Conservation (phyloP, 257 asterid species). For the Ehretia macrophylla region DNA sequence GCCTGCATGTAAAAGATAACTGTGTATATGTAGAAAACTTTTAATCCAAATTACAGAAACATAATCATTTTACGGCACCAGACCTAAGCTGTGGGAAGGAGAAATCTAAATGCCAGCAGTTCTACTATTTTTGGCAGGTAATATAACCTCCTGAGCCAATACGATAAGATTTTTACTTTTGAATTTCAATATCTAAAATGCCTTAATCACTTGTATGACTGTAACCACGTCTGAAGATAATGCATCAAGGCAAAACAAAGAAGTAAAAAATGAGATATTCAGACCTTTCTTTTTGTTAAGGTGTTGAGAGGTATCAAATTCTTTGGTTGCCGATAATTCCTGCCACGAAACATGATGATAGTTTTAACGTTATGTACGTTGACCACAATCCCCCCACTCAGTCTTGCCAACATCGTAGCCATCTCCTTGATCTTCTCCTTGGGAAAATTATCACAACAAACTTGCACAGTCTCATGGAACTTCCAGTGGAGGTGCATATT, state of each 20-base stretch:
- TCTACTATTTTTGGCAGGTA: too few relatives aligned
- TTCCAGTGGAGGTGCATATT: slow-evolving; percentile 99
- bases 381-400: slow-evolving; percentile 90
- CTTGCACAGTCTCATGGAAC: slow-evolving; percentile 98
- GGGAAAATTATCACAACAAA: slow-evolving; percentile 89
- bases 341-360: slow-evolving; percentile 91
- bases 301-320: slow-evolving; percentile 91
- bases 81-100: not conserved
- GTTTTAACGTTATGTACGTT: slow-evolving; percentile 83
- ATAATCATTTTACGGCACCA: too few relatives aligned
- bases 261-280: slow-evolving; percentile 11
- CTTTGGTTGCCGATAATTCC: slow-evolving; percentile 97
- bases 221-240: not conserved
- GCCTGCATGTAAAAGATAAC: slow-evolving; percentile 51
- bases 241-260: slow-evolving; percentile 2
- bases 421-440: slow-evolving; percentile 92
- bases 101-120: not conserved
- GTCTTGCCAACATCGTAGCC: slow-evolving; percentile 88
- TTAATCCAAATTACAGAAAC: slow-evolving; percentile 5
- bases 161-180: too few relatives aligned
- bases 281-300: slow-evolving; percentile 88
- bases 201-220: too few relatives aligned
- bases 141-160: too few relatives aligned
- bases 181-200: too few relatives aligned
- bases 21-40: slow-evolving; percentile 5